Base-by-base conservation (phyloP, 768 basidiomycete genomes). In the Dentipellis sp. region DNA sequence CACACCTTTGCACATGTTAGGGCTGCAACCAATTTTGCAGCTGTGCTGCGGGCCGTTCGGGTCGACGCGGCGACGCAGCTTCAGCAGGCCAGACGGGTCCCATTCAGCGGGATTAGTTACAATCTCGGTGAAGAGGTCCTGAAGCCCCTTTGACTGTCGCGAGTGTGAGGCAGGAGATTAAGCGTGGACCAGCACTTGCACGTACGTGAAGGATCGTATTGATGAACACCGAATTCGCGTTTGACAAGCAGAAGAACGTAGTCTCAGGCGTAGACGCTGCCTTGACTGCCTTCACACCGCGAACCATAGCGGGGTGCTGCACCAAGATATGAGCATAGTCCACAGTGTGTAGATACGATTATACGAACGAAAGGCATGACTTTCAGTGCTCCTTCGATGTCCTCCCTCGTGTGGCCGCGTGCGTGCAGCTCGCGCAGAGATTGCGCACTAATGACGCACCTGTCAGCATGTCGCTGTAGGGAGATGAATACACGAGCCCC, bases 1-100 rank as follows among this genome's bases (percentile, higher is more conserved):
- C 67, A 42, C 17, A 84, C 91, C 92, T 76, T 99, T 99, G 77
- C 97, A 99, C 94, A 99, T 97, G 75, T 99, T 98, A 12, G 86
- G 81, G 56, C 85, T 84, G 74, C 97, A 99, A 6, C 95, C 95
- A 52, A 95, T 78, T 46, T 74, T 74, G 71, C 97, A 99, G 7
- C 65, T 67, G 68, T 98, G 97, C 57, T 92, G 92, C 1, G 83
- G 83, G 1, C 82, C 89, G 19, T 72, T 62, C 10, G 91, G 89
- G 57, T 86, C 86, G 45, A 97, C 75, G 46, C 87, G 78, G 12
- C 94, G 79, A 34, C 80, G 77, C 49, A 99, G 72, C 56, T 84
- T 81, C 54, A 98, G 82, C 6, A 88, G 74, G 37, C 88, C 83
- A 8, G 78, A 77, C 1, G 71, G 66, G 34, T 83, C 78, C 84